Base-by-base conservation (phyloP, 2,329 filamentous ascomycete genomes). In the Orbilia brochopaga region DNA sequence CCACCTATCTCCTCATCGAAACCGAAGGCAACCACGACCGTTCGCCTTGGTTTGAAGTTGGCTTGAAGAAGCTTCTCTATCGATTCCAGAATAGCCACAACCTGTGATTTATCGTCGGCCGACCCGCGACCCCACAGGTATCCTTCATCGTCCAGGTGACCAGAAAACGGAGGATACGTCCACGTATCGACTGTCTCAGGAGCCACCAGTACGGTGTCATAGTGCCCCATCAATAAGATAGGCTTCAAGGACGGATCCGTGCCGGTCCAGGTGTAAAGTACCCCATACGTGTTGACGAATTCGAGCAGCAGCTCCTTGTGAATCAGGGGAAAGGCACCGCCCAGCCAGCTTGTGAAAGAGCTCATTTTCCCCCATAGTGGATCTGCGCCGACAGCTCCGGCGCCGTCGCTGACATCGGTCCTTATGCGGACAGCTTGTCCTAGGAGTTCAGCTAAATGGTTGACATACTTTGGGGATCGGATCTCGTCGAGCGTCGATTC, bases 1-100 rank as follows among this genome's bases (percentile, higher is more conserved):
- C 85, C 86, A 0, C 81, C 83, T 37, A 83, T 82, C 77, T 88
- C 86, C 77, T 88, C 86, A 75, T 88, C 86, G 63, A 87, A 88
- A 2, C 86, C 86, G 74, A 87, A 86, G 0, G 85, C 83, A 0
- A 88, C 75, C 4, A 88, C 78, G 2, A 88, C 75, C 0, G 85
- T 86, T 7, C 86, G 81, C 55, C 80, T 80, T 1, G 86, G 86
- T 37, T 77, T 73, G 76, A 85, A 88, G 3, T 79, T 79, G 32
- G 81, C 81, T 6, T 80, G 78, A 4, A 88, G 78, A 2, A 88
- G 81, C 3, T 83, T 79, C 74, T 88, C 85, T 7, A 86, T 76
- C 1, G 84, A 81, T 27, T 85, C 83, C 70, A 88, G 77, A 15
- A 85, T 82, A 1, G 81, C 85, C 51, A 87, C 82, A 19, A 88